phyloP scores from a whole-genome alignment of 345 rosid genomes.

The Hibiscus trionum region DNA sequence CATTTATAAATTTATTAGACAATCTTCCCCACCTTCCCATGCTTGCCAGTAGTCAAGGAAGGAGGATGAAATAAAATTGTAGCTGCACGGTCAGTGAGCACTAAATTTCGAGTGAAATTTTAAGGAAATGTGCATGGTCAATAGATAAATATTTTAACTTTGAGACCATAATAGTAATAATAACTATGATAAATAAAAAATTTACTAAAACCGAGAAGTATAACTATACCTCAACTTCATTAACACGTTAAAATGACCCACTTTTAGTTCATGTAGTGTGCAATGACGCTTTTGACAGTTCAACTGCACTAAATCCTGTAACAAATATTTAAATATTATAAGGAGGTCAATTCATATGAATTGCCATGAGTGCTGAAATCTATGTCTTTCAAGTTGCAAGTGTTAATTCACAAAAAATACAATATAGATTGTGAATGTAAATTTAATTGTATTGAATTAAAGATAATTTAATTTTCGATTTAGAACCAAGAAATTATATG shows the following conservation, averaged over 20 bases:
- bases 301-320: constrained; percentile 40
- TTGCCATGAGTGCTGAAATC: too few relatives aligned
- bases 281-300: constrained; percentile 17
- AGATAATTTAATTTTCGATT: background rate
- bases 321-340: background rate
- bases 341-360: background rate
- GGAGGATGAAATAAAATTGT: background rate
- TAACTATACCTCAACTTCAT: constrained; percentile 57
- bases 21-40: too few relatives aligned
- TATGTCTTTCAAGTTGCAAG: too few relatives aligned
- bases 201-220: background rate
- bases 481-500: background rate
- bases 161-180: background rate
- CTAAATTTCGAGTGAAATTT: background rate
- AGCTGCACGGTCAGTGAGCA: background rate
- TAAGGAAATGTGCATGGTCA: background rate
- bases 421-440: background rate
- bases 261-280: constrained; percentile 27
- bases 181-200: background rate
- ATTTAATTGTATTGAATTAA: background rate
- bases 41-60: too few relatives aligned
- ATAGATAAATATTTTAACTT: background rate
- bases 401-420: background rate
- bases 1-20: too few relatives aligned
- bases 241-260: constrained; percentile 36